Evolutionary conservation across 345 rosid genomes (phyloP).

Genomic region (Camelina hispida): DNA sequence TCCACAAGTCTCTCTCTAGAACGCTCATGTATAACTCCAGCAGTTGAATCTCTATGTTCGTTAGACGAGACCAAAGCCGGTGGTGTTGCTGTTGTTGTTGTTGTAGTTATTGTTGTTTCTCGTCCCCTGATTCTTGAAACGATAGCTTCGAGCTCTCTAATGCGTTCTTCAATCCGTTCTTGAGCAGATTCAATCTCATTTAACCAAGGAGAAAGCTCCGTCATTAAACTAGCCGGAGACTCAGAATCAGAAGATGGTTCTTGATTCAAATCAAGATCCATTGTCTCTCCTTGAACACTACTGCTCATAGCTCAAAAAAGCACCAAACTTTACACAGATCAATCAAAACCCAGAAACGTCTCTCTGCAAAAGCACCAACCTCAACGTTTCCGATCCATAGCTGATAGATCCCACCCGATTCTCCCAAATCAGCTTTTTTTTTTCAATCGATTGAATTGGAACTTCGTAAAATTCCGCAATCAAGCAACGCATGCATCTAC

Average conservation of each 20-base stretch:
- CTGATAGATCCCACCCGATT: constrained; percentile 15
- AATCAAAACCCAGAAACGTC: constrained; percentile 7
- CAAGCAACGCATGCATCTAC: constrained; percentile 44
- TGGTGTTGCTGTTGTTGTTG: constrained; percentile 5
- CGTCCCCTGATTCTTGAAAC: constrained; percentile 51
- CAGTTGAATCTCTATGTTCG: constrained; percentile 31
- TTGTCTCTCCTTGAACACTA: constrained; percentile 45
- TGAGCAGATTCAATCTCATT: constrained; percentile 56
- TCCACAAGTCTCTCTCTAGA: constrained; percentile 43
- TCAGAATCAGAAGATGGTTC: constrained; percentile 47
- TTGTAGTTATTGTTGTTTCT: constrained; percentile 16
- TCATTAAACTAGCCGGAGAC: constrained; percentile 40
- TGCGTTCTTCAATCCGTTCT: constrained; percentile 59
- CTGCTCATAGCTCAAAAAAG: constrained; percentile 26
- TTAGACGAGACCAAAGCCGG: constrained; percentile 19
- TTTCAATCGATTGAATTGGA: constrained; percentile 25
- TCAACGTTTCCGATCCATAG: constrained; percentile 23
- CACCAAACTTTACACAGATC: constrained; percentile 28
- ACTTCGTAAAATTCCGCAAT: not conserved
- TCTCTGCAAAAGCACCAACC: not conserved
- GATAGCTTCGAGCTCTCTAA: constrained; percentile 60
- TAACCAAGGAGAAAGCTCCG: constrained; percentile 46
- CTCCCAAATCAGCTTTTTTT: not conserved
- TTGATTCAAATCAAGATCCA: constrained; percentile 66
- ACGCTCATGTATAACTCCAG: constrained; percentile 39